Conservation (phyloP, 164 flowering plant species). For the Annona cherimola region DNA sequence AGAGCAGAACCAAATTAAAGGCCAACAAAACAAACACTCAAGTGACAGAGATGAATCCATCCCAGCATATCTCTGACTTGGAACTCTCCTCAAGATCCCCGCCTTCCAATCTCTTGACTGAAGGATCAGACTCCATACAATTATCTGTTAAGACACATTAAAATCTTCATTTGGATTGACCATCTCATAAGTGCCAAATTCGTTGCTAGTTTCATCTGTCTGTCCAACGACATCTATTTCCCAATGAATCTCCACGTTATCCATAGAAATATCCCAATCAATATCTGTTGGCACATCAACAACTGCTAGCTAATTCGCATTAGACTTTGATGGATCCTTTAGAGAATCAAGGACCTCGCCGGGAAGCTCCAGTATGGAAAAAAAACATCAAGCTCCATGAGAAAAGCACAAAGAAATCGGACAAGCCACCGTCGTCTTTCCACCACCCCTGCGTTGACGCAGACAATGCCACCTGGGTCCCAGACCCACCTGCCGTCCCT, state of each 20-base stretch:
- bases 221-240: constrained; percentile 74
- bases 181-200: constrained; percentile 80
- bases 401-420: no score
- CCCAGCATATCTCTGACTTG: constrained; percentile 72
- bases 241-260: constrained; percentile 84
- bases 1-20: no score
- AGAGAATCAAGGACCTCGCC: constrained; percentile 46
- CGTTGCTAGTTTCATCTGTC: constrained; percentile 58
- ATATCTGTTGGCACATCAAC: constrained; percentile 34
- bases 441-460: no score
- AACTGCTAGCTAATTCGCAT: constrained; percentile 18
- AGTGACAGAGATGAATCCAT: no score
- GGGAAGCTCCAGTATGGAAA: no score
- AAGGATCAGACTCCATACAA: constrained; percentile 23
- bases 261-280: constrained; percentile 89
- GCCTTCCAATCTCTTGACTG: constrained; percentile 24
- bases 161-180: constrained; percentile 57
- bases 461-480: no score
- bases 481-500: no score
- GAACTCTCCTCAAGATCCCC: constrained; percentile 28
- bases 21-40: no score
- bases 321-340: constrained; percentile 21
- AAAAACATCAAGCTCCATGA: no score
- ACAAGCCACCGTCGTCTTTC: no score
- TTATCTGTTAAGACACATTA: constrained; percentile 33